Evolutionary conservation across 495 filamentous ascomycete species (phyloP).

Genomic region (Trichoderma orchidacearum): DNA sequence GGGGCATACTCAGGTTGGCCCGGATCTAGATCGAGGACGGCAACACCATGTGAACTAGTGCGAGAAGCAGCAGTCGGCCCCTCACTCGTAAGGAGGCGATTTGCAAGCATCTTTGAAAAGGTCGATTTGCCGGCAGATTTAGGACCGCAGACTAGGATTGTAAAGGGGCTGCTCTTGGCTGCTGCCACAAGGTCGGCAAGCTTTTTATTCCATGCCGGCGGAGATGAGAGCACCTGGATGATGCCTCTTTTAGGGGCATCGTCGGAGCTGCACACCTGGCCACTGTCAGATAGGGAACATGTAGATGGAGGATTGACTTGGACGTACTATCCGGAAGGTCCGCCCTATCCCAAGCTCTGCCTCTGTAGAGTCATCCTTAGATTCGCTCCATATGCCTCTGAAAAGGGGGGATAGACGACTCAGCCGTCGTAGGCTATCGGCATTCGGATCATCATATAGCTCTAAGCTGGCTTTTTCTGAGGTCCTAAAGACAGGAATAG

Average conservation of each 20-base stretch:
- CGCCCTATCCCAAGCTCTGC: conserved; percentile 1
- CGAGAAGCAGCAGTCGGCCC: conserved; percentile 9
- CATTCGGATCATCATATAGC: conserved; percentile 33
- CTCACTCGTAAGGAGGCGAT: conserved; percentile 43
- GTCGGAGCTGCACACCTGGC: conserved; percentile 31
- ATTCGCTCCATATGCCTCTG: conserved; percentile 58
- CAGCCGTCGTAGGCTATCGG: conserved; percentile 41
- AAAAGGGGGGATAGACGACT: conserved; percentile 54
- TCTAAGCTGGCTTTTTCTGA: conserved; percentile 35
- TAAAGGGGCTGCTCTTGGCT: conserved; percentile 24
- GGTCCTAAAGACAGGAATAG: conserved; percentile 57
- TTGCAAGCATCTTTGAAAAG: conserved; percentile 61
- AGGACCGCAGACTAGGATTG: conserved; percentile 58
- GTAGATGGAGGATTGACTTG: not conserved
- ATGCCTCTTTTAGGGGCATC: conserved; percentile 27
- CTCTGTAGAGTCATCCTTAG: not conserved
- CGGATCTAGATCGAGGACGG: conserved; percentile 70
- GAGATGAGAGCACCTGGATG: conserved; percentile 47
- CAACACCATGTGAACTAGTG: conserved; percentile 24
- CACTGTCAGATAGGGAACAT: conserved; percentile 6
- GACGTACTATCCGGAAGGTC: conserved; percentile 27
- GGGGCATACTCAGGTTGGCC: conserved; percentile 73
- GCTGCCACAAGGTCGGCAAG: conserved; percentile 21
- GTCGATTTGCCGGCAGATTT: conserved; percentile 83
- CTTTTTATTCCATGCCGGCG: conserved; percentile 50